Base-by-base conservation (phyloP, 805 yeast species). In the Sugiyamaella smithiae region DNA sequence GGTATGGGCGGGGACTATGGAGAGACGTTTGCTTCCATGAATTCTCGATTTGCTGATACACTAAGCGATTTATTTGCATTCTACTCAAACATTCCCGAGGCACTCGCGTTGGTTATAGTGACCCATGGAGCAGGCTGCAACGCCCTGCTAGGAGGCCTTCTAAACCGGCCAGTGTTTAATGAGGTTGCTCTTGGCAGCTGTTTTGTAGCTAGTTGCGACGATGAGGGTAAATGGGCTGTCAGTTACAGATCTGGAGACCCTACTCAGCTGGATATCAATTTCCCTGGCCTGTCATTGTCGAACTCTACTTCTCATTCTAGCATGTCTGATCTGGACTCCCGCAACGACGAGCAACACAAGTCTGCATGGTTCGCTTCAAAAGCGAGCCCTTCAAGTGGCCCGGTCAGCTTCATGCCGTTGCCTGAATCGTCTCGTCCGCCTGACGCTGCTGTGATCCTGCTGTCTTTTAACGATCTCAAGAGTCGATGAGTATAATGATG, bases 61-160 rank as follows among this genome's bases (percentile, higher is more conserved):
- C 49, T 64, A 4, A 44, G 50, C 9, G 47, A 46, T n/a, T 55
- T 65, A 3, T 43, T 64, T 8, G 50, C 45, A n/a, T 51, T 41
- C 46, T 63, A 66, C 46, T 49, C 55, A 4, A 23, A 11, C 4
- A n/a, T 14, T 8, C 19, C 40, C 1, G 22, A 11, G 7, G 38
- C 50, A 32, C 41, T 51, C 24, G 46, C 61, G 5, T 46, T 66
- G 8, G 45, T 67, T 2, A 46, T 67, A 6, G 71, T 68, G 8
- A 64, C 72, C 19, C 72, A 68, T 45, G 72, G 72, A 2, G 70
- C 72, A 4, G 63, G 68, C 2, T 64, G 70, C 51, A 69, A 68
- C 35, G 62, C 72, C 3, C 50, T 67, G 33, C 56, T 68, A n/a
- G 69, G 67, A 8, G 58, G 55, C 5, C 40, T 67, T 14, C 48